phyloP scores from a whole-genome alignment of 208 protist genomes.

The Ichthyophonus hoferi region DNA sequence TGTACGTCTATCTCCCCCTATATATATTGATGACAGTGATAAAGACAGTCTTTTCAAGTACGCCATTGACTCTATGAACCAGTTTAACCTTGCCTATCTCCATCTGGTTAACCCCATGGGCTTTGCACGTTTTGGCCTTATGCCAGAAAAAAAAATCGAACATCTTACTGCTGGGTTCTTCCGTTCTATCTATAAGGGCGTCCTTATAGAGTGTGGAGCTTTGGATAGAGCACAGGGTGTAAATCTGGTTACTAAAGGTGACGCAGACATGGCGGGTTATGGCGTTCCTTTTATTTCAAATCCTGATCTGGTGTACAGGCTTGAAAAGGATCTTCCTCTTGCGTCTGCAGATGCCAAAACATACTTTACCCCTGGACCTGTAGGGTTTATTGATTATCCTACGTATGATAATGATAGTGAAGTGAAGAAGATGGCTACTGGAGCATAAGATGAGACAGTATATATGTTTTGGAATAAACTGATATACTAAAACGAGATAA shows the following conservation, averaged over 20 bases:
- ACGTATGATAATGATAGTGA: not conserved
- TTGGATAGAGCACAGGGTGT: conserved; percentile 69
- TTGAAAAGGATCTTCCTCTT: not conserved
- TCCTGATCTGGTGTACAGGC: not conserved
- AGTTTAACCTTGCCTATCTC: conserved; percentile 13
- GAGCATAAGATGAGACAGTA: no score
- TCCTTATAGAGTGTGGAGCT: conserved; percentile 2
- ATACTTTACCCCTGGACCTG: not conserved
- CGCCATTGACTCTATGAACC: not conserved
- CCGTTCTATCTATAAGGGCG: not conserved
- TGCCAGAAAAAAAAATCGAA: not conserved
- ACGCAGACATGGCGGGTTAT: not conserved
- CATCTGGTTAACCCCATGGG: not conserved
- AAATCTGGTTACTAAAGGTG: not conserved
- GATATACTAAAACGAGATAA: no score
- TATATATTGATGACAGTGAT: not conserved
- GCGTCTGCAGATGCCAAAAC: not conserved
- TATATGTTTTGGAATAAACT: no score
- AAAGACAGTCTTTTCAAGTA: not conserved
- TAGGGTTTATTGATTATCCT: conserved; percentile 2
- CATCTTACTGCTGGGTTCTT: not conserved
- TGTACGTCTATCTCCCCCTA: conserved; percentile 12
- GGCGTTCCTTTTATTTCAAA: conserved; percentile 12
- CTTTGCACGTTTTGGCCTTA: not conserved
- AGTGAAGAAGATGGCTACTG: not conserved